Percentiles rank a stretch among this genome's conserved stretches.
Conservation (phyloP, 305 asterid genomes). For the Plantago coronopus region DNA sequence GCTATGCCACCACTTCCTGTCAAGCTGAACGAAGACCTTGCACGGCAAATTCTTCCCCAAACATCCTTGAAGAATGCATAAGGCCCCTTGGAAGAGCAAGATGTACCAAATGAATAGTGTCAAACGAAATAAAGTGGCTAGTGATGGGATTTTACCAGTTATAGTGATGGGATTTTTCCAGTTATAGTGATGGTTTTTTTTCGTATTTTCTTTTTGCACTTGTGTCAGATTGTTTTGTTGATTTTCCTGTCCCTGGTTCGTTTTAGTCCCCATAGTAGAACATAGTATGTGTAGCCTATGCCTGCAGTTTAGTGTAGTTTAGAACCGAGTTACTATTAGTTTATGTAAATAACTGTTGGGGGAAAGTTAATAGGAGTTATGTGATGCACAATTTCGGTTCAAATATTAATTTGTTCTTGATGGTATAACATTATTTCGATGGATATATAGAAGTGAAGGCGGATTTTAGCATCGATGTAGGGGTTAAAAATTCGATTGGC, state of each 20-base stretch:
- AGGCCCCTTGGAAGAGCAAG: slow-evolving; percentile 18
- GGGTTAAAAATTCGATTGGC: no score
- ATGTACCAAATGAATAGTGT: neutral
- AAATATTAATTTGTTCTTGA: neutral
- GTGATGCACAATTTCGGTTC: neutral
- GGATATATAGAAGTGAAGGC: no score
- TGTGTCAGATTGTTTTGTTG: slow-evolving; percentile 6
- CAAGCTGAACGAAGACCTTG: slow-evolving; percentile 78
- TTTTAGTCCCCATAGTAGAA: slow-evolving; percentile 16
- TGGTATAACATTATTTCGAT: neutral
- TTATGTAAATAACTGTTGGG: slow-evolving; percentile 35
- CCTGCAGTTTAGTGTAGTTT: slow-evolving; percentile 17
- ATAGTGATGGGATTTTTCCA: neutral
- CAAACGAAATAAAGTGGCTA: slow-evolving; percentile 20
- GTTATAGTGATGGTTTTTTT: neutral
- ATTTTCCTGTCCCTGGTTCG: neutral
- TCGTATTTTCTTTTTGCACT: neutral
- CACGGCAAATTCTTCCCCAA: slow-evolving; percentile 45
- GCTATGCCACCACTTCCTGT: slow-evolving; percentile 93
- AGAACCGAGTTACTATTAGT: slow-evolving; percentile 24
- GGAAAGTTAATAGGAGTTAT: neutral
- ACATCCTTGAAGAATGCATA: slow-evolving; percentile 40
- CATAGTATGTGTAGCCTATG: slow-evolving; percentile 21
- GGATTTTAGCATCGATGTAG: no score
- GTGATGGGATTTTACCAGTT: slow-evolving; percentile 18